Percentiles rank a stretch among this genome's conserved stretches.
These are phyloP conservation scores for Phellopilus nigrolimitatus DNA, from an alignment of 1,284 basidiomycete species.

Conservation along the genomic window DNA sequence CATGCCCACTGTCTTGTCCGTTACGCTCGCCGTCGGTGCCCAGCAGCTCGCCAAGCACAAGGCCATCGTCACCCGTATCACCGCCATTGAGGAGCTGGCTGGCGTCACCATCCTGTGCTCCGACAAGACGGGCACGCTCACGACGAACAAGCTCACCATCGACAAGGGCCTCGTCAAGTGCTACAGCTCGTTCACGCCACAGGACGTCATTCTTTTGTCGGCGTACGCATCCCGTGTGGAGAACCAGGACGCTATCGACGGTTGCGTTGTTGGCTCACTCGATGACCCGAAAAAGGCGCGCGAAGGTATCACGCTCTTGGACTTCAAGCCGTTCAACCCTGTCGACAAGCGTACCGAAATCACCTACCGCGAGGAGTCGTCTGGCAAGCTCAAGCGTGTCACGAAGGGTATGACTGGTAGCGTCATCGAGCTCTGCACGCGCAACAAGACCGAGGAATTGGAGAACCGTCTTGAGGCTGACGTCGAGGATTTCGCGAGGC, in stretches of 20 bases:
- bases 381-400: conserved; percentile 94
- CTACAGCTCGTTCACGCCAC: conserved; percentile 84
- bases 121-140: conserved; percentile 96
- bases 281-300: conserved; percentile 75
- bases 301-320: conserved; percentile 89
- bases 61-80: conserved; percentile 97
- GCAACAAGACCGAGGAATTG: conserved; percentile 91
- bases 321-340: conserved; percentile 99
- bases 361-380: conserved; percentile 91
- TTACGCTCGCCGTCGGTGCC: conserved; percentile 96
- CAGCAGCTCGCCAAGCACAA: conserved; percentile 98
- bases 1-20: conserved; percentile 95
- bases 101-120: conserved; percentile 97
- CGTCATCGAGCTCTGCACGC: conserved; percentile 92
- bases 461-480: conserved; percentile 92
- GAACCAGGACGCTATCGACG: conserved; percentile 98
- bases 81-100: conserved; percentile 94
- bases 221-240: conserved; percentile 97
- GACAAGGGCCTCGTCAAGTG: conserved; percentile 90
- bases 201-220: conserved; percentile 89
- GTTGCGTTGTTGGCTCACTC: conserved; percentile 80
- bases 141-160: conserved; percentile 99
- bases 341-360: conserved; percentile 99
- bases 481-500: conserved; percentile 91
- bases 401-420: conserved; percentile 99